Evolutionary conservation across 202 grass and related monocot genomes (phyloP), one percentile per base, ranked within the genome.

Genomic region (Cymbopogon flexuosus): DNA sequence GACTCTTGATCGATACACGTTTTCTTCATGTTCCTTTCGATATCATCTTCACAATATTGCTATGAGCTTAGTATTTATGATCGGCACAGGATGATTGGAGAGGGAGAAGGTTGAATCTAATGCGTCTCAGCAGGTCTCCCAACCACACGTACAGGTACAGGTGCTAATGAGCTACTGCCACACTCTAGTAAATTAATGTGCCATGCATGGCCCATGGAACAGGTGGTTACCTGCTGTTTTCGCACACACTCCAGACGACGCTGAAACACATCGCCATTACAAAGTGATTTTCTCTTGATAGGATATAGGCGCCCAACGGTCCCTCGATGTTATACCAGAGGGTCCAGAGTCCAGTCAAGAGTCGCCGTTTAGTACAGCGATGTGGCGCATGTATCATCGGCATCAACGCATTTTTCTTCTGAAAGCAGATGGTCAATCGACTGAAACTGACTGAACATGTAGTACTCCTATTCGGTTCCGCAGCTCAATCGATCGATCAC

Each of bases 201-300:
- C 35, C 31, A 16, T 1, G 37, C n/a, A n/a, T n/a, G n/a, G 41
- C 30, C 30, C 30, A 31, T 31, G 30, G 30, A 23, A 24, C 1
- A 81, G 49, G 79, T 58, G 65, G 72, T 77, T 67, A 39, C 70
- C n/a, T 31, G 56, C 36, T 36, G 24, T 37, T 71, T 34, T 75
- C 58, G 15, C 56, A 37, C 5, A 10, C 41, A 10, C 39, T 7
- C 51, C n/a, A 18, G 15, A 51, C 5, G 43, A 3, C 11, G 3
- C 45, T 5, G 14, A 15, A 1, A 16, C 13, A 2, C 10, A 37
- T 16, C 41, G 14, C 1, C 31, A 36, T 19, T 67, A n/a, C 36
- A 18, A 61, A 39, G 40, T 15, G 46, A 11, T 8, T 52, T 8
- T 52, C 2, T 39, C 5, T 27, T 30, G 41, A 64, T 35, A 35